Evolutionary conservation across 495 filamentous ascomycete species (phyloP), one percentile per base, ranked within the genome.

Genomic region (Chaetomium cochliodes): DNA sequence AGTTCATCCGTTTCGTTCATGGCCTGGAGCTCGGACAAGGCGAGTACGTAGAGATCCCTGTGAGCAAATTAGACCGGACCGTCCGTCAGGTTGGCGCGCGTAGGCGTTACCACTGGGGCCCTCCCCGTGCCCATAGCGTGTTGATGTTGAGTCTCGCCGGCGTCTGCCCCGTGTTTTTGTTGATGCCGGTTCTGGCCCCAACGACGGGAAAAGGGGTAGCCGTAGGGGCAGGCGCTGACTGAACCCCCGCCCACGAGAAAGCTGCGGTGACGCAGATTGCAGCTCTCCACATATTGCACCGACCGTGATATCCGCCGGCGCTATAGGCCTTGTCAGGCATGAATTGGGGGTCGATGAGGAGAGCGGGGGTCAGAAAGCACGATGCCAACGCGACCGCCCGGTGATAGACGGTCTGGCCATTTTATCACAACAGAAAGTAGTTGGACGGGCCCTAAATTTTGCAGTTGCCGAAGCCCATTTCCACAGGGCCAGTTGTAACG

Each of bases 31-130:
- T 73, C 66, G 12, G 69, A 71, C 22, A 82, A 70, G 16, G 76
- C 78, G 58, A 77, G 77, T 26, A 85, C 76, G 69, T 80, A 81
- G 26, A 82, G 69, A 37, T 80, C 75, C 78, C 76, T 80, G 30
- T 28, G 5, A 13, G 53, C 65, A 52, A 62, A 67, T 69, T 56
- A 72, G 67, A 65, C 41, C 25, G 16, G 11, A 20, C 37, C 16
- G 22, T 7, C 23, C 12, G 63, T 66, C 25, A 64, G 53, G 57
- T 30, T 55, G 23, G n/a, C 58, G 44, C 64, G 28, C 41, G 52
- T 62, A 54, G 42, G 39, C 50, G 28, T 62, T 71, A 80, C 78
- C 78, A 78, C 68, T 74, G 70, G 42, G 78, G 76, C 3, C 76
- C 77, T 46, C 70, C 69, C 59, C 74, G 63, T n/a, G 68, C 56